A percentile compares a stretch with the other conserved stretches of the same genome.
These are phyloP conservation scores for Seminavis robusta DNA, from an alignment of 108 stramenopile species.

Conservation along the genomic window DNA sequence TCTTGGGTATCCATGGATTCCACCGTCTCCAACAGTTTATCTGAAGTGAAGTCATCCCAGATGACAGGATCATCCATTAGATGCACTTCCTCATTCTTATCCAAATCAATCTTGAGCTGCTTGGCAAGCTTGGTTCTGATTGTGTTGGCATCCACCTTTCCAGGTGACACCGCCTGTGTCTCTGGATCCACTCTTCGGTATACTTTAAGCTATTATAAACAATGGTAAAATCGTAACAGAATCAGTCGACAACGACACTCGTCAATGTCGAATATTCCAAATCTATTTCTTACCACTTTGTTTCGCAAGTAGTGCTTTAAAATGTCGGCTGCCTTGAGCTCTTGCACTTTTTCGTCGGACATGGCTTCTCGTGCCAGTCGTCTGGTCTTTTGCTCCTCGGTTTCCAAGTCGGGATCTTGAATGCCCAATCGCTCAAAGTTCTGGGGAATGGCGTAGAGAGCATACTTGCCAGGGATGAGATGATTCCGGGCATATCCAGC, in stretches of 20 bases:
- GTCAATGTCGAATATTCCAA: neutral
- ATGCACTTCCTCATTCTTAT: constrained; percentile 66
- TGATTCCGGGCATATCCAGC: constrained; percentile 88
- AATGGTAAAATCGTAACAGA: neutral
- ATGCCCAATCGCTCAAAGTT: constrained; percentile 82
- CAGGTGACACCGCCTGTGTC: constrained; percentile 60
- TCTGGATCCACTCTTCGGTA: constrained; percentile 73
- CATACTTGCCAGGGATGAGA: constrained; percentile 71
- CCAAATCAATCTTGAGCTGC: constrained; percentile 84
- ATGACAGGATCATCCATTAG: constrained; percentile 37
- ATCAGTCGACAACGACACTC: neutral
- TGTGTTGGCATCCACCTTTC: constrained; percentile 53
- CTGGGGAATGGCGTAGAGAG: constrained; percentile 73
- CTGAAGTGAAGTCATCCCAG: constrained; percentile 24
- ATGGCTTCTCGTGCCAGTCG: constrained; percentile 29
- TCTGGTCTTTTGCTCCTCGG: constrained; percentile 49
- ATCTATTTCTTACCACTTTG: constrained; percentile 58
- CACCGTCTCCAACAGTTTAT: constrained; percentile 28
- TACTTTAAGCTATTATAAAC: constrained; percentile 42
- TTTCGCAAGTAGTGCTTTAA: constrained; percentile 73
- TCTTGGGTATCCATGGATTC: constrained; percentile 36
- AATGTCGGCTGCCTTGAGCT: constrained; percentile 70
- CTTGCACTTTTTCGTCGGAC: constrained; percentile 25
- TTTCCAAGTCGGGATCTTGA: constrained; percentile 59
- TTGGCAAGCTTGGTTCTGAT: constrained; percentile 72